These are phyloP conservation scores for Gossypium lobatum DNA, from an alignment of 441 rosid genomes.

Conservation along the genomic window DNA sequence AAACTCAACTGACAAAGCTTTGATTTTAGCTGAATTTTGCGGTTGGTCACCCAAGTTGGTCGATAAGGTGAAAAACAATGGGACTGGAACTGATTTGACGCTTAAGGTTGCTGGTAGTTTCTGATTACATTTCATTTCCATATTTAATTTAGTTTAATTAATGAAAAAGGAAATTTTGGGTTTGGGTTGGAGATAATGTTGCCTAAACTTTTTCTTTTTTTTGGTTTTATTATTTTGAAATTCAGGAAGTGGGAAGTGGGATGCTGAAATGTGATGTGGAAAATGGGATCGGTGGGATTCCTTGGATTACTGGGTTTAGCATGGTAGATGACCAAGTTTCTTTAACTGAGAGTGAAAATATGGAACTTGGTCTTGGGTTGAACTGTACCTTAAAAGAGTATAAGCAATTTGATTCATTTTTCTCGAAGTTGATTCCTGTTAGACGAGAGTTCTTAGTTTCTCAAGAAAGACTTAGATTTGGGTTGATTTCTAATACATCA, in stretches of 20 bases:
- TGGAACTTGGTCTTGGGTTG: conserved; percentile 23
- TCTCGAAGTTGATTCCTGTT: conserved; percentile 43
- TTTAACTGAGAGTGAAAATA: conserved; percentile 31
- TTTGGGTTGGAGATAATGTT: neutral
- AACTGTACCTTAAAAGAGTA: conserved; percentile 60
- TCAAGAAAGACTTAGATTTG: conserved; percentile 67
- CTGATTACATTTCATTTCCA: conserved; percentile 34
- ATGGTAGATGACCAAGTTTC: conserved; percentile 38
- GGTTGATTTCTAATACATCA: conserved; percentile 57
- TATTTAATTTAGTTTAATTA: conserved; percentile 18
- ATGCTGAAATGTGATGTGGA: conserved; percentile 48
- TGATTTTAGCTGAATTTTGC: conserved; percentile 69
- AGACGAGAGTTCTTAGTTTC: conserved; percentile 68
- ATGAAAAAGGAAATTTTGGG: conserved; percentile 14
- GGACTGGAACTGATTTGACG: conserved; percentile 36
- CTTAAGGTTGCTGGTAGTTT: conserved; percentile 89
- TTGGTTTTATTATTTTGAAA: conserved; percentile 16
- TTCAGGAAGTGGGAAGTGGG: conserved; percentile 40
- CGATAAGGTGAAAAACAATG: conserved; percentile 35
- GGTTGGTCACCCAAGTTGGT: conserved; percentile 67
- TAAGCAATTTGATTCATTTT: conserved; percentile 61
- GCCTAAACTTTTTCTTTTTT: neutral
- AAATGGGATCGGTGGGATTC: conserved; percentile 47
- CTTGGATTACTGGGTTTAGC: conserved; percentile 56
- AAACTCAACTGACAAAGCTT: conserved; percentile 68